Base-by-base conservation (phyloP, 1,139 yeast species). In the Kodamaea derodonti region DNA sequence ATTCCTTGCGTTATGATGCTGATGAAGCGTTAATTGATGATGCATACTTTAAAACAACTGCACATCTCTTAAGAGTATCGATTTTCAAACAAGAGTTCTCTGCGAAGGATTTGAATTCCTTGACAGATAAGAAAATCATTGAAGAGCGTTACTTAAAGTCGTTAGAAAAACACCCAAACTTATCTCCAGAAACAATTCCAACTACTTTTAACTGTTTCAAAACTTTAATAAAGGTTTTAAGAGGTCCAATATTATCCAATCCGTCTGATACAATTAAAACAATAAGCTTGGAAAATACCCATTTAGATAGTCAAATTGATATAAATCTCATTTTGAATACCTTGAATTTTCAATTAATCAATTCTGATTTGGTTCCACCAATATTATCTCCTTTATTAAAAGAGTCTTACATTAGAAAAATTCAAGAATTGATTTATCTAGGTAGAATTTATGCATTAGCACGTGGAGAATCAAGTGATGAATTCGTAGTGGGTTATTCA, bases 301-400 rank as follows among this genome's bases (percentile, higher is more conserved):
- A 68, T 2, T 56, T 82, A 41, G 75, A 72, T 38, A 60, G 82
- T 0, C 75, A 73, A 37, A 54, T 81, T 4, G 80, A 84, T 44
- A 69, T 83, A 2, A 54, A 59, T 1, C 58, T 84, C 32, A 58
- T 86, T 20, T 52, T 68, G 4, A 48, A 66, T 1, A 70, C 65
- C 35, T 61, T 80, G 27, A 59, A 71, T 18, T 75, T 80, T 44
- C 52, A 61, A 0, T 42, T 62, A 11, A 60, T 65, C 30, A 59
- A 60, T 3, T 68, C 65, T 11, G 72, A 70, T 24, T 69, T 72
- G 40, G 70, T 75, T 2, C 94, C 95, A 1, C 86, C 88, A 4
- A 61, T 73, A 34, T 56, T 69, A 35, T 35, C 43, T 23, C 65
- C 56, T 22, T 56, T 34, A 12, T 54, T 47, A 45, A 57, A 66